Conservation (phyloP, 108 stramenopile genomes). For the Skeletonema marinoi region DNA sequence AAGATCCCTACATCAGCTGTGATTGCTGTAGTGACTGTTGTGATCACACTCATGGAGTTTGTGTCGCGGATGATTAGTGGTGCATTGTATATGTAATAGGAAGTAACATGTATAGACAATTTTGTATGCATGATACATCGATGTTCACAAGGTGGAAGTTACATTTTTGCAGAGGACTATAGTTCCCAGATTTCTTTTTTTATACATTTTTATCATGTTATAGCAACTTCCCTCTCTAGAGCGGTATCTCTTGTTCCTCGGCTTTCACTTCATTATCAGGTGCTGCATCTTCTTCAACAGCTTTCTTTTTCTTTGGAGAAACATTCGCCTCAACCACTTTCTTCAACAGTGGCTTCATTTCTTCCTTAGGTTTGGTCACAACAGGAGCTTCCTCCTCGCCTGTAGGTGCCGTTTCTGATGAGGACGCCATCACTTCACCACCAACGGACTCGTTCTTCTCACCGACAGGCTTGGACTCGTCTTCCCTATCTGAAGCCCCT, state of each 20-base stretch:
- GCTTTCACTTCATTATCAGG: background rate
- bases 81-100: background rate
- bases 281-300: constrained; percentile 8
- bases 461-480: constrained; percentile 21
- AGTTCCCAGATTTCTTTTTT: background rate
- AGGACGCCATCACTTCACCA: constrained; percentile 25
- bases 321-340: constrained; percentile 40
- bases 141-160: background rate
- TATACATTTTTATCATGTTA: background rate
- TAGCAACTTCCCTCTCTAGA: background rate
- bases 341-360: constrained; percentile 37
- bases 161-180: background rate
- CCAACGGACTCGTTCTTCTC: constrained; percentile 17
- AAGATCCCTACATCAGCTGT: constrained; percentile 31
- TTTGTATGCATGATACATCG: background rate
- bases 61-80: constrained; percentile 32
- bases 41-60: constrained; percentile 40
- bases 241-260: constrained; percentile 5
- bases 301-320: constrained; percentile 30
- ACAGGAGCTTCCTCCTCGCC: background rate
- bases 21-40: constrained; percentile 40
- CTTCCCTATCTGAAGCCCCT: constrained; percentile 10
- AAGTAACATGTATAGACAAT: background rate
- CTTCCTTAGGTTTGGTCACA: constrained; percentile 14
- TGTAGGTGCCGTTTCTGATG: background rate